Conservation (phyloP, 345 rosid species). For the Salix brachista region DNA sequence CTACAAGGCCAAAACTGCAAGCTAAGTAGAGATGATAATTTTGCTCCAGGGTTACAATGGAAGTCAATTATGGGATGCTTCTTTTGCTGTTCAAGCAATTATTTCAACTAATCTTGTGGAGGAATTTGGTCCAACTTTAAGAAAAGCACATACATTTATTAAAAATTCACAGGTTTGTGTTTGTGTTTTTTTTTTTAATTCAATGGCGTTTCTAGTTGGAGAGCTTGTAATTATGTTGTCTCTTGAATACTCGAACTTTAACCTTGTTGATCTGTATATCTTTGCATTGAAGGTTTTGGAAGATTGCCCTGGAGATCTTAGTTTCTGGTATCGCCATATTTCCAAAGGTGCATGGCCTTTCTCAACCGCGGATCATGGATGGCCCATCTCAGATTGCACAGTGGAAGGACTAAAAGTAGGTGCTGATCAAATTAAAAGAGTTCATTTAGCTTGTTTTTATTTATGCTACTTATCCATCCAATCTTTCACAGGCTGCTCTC, state of each 20-base stretch:
- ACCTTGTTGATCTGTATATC: conserved; percentile 12
- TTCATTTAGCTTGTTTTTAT: conserved; percentile 9
- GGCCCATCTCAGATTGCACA: conserved; percentile 96
- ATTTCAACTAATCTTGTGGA: conserved; percentile 61
- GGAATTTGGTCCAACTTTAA: conserved; percentile 62
- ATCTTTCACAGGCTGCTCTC: conserved; percentile 57
- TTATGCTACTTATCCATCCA: background rate
- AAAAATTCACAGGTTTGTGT: conserved; percentile 67
- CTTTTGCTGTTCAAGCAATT: conserved; percentile 85
- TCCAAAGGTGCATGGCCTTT: conserved; percentile 99
- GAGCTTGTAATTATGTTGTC: background rate
- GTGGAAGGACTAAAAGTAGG: conserved; percentile 91
- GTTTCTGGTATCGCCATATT: conserved; percentile 86
- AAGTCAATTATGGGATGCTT: conserved; percentile 93
- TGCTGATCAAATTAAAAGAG: background rate
- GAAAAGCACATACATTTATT: conserved; percentile 60
- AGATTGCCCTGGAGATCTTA: conserved; percentile 81
- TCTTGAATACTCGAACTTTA: background rate
- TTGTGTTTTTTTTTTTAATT: conserved; percentile 3
- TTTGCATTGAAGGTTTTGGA: conserved; percentile 55
- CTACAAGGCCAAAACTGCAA: conserved; percentile 5
- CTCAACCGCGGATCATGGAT: conserved; percentile 95
- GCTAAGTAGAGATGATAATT: conserved; percentile 10
- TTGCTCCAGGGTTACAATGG: conserved; percentile 87
- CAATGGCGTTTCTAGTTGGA: background rate